Conservation (phyloP, 148 eudicot species). For the Drosera capensis region DNA sequence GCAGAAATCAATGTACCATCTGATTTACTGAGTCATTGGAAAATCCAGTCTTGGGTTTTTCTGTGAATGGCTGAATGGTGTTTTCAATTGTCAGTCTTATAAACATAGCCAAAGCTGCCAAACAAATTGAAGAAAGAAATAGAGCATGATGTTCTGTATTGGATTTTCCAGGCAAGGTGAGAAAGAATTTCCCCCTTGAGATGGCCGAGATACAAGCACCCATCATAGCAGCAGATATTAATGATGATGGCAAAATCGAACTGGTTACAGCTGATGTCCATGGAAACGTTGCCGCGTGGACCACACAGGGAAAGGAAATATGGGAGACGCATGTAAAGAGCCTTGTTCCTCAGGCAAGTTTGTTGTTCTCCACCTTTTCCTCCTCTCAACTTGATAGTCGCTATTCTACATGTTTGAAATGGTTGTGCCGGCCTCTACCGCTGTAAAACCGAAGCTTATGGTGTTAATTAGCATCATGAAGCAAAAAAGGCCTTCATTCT, state of each 20-base stretch:
- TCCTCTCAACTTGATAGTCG: not conserved
- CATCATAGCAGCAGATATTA: conserved; percentile 89
- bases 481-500: too few species aligned
- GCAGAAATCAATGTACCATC: too few species aligned
- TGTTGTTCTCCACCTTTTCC: not conserved
- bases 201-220: conserved; percentile 99
- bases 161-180: conserved; percentile 56
- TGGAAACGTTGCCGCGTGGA: conserved; percentile 99
- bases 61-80: too few species aligned
- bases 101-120: too few species aligned
- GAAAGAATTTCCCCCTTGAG: conserved; percentile 91
- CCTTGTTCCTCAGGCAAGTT: conserved; percentile 70
- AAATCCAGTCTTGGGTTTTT: too few species aligned
- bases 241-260: conserved; percentile 97
- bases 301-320: conserved; percentile 83
- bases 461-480: too few species aligned
- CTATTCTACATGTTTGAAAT: too few species aligned
- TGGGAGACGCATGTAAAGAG: conserved; percentile 95
- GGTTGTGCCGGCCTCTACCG: too few species aligned
- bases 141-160: too few species aligned
- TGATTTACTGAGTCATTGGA: too few species aligned
- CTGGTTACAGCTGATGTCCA: conserved; percentile 79
- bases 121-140: not conserved
- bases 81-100: too few species aligned
- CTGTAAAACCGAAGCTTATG: too few species aligned